Percentiles rank a stretch among this genome's conserved stretches.
Evolutionary conservation across 495 filamentous ascomycete genomes (phyloP).

Genomic region (Aspergillus indologenus): DNA sequence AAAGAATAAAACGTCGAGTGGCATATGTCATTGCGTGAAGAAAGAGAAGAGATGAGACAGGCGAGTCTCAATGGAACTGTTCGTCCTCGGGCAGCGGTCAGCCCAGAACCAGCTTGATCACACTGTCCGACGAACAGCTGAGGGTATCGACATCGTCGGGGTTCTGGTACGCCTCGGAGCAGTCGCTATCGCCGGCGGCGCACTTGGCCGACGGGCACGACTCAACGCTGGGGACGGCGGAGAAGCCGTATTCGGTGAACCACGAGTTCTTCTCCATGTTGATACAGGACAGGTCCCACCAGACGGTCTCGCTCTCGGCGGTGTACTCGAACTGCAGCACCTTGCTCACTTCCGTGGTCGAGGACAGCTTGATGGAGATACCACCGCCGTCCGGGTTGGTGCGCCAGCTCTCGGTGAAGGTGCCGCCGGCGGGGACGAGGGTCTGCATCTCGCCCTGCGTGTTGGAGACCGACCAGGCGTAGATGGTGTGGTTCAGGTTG

Average conservation of each 20-base stretch:
- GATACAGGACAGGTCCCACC: slow-evolving; percentile 42
- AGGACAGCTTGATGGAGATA: slow-evolving; percentile 44
- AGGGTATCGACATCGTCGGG: slow-evolving; percentile 34
- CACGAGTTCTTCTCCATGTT: slow-evolving; percentile 19
- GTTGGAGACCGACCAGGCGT: slow-evolving; percentile 41
- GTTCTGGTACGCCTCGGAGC: slow-evolving; percentile 32
- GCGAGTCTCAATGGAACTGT: no score
- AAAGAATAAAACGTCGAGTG: not conserved
- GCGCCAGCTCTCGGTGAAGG: slow-evolving; percentile 36
- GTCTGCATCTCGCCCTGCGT: slow-evolving; percentile 28
- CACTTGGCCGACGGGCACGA: slow-evolving; percentile 28
- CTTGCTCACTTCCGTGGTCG: slow-evolving; percentile 25
- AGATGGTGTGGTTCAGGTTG: slow-evolving; percentile 34
- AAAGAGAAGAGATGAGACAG: not conserved
- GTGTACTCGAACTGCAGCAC: slow-evolving; percentile 51
- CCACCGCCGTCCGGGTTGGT: slow-evolving; percentile 41
- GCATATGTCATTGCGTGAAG: not conserved
- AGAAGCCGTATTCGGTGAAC: slow-evolving; percentile 23
- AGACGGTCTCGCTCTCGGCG: slow-evolving; percentile 32
- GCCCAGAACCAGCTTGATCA: slow-evolving; percentile 31
- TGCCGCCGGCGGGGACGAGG: slow-evolving; percentile 28
- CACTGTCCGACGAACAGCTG: slow-evolving; percentile 24
- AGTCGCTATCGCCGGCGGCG: slow-evolving; percentile 25
- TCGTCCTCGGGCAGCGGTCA: no score
- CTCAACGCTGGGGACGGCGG: slow-evolving; percentile 14